A percentile compares a stretch with the other conserved stretches of the same genome.
Evolutionary conservation across 495 filamentous ascomycete species (phyloP).

Genomic region (Tuber calosporum): DNA sequence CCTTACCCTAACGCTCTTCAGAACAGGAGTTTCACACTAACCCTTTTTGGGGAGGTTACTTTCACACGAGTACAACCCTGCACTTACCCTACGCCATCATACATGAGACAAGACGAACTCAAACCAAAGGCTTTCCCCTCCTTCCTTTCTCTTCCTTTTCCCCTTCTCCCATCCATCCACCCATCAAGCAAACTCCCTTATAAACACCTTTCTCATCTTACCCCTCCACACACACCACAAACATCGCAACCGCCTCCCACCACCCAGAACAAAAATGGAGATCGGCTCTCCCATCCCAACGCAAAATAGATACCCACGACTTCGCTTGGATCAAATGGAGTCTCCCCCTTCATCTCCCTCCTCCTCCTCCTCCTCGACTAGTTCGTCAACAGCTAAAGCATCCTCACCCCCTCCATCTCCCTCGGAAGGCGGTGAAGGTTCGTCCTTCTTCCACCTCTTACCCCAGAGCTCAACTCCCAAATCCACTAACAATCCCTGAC

Average conservation of each 20-base stretch:
- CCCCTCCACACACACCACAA: neutral
- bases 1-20: neutral
- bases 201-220: neutral
- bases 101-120: neutral
- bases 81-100: neutral
- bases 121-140: neutral
- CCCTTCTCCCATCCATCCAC: neutral
- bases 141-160: neutral
- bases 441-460: neutral
- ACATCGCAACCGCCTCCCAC: neutral
- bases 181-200: neutral
- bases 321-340: neutral
- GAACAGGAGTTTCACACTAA: neutral
- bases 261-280: neutral
- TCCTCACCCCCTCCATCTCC: neutral
- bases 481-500: neutral
- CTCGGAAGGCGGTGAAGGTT: neutral
- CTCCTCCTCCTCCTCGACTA: neutral
- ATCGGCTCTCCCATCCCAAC: neutral
- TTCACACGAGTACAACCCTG: neutral
- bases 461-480: neutral
- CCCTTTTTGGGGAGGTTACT: neutral
- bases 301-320: neutral
- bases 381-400: neutral
- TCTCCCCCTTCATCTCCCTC: neutral